phyloP scores from a whole-genome alignment of 1,284 basidiomycete species.

The Fistulina hepatica region DNA sequence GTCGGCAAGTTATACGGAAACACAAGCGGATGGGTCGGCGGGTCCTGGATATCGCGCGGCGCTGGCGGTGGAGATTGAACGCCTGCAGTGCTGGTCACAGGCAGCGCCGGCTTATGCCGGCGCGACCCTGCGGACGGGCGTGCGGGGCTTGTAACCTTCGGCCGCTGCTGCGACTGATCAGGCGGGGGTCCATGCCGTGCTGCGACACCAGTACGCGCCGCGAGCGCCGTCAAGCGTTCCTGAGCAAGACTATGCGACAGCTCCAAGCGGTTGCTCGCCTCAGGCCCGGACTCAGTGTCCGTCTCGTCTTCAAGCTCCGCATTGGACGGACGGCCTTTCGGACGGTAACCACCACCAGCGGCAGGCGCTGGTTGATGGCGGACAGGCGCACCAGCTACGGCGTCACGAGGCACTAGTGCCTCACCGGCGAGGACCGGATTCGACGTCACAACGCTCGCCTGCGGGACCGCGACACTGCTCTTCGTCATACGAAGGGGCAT shows the following conservation, averaged over 20 bases:
- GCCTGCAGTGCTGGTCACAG: neutral
- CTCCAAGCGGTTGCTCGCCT: conserved; percentile 8
- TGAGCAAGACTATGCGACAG: conserved; percentile 14
- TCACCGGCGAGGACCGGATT: neutral
- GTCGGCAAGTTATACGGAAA: conserved; percentile 68
- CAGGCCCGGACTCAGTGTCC: conserved; percentile 11
- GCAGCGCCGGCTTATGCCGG: neutral
- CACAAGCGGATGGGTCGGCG: conserved; percentile 29
- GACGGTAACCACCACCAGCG: conserved; percentile 9
- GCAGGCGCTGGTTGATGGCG: too few relatives aligned
- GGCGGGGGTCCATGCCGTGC: neutral
- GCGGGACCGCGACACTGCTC: neutral
- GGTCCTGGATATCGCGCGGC: neutral
- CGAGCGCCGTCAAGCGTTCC: conserved; percentile 4
- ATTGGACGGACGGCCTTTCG: conserved; percentile 12
- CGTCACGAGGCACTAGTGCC: neutral
- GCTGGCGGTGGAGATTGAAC: neutral
- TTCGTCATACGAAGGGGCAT: neutral
- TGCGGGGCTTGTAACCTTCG: too few relatives aligned
- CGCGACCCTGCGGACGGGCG: neutral
- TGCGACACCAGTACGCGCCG: neutral
- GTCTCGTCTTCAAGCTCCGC: conserved; percentile 12
- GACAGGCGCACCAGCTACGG: neutral
- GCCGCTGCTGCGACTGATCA: neutral
- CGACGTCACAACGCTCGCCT: neutral